Conservation (phyloP, 768 basidiomycete species). For the Xanthoconium stramineum region DNA sequence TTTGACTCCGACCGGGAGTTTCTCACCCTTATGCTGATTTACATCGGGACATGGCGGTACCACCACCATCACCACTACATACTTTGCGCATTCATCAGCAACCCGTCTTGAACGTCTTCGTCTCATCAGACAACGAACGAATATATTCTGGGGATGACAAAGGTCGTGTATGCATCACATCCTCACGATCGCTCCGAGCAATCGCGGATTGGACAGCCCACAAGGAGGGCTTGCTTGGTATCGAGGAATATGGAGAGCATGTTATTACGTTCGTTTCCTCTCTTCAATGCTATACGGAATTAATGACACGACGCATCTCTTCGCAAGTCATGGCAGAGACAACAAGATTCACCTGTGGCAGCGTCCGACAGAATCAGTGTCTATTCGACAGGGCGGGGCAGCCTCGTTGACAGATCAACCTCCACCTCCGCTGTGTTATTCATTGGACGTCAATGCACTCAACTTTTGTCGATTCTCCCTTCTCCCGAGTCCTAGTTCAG, state of each 20-base stretch:
- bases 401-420: conserved; percentile 50
- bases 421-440: conserved; percentile 53
- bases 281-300: background rate
- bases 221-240: conserved; percentile 66
- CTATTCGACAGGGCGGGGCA: conserved; percentile 50
- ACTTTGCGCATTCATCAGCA: conserved; percentile 71
- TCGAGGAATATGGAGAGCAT: conserved; percentile 66
- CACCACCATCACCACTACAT: conserved; percentile 64
- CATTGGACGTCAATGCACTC: conserved; percentile 87
- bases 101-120: conserved; percentile 54
- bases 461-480: conserved; percentile 93
- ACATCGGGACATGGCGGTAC: background rate
- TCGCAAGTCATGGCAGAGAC: conserved; percentile 68
- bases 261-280: conserved; percentile 71
- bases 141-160: conserved; percentile 84
- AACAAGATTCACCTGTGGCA: conserved; percentile 81
- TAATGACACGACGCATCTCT: background rate
- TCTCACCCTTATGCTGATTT: too few relatives aligned
- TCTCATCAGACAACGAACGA: conserved; percentile 73
- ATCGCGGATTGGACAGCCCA: conserved; percentile 78
- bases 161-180: conserved; percentile 75
- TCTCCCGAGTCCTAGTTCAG: conserved; percentile 28
- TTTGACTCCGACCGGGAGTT: too few relatives aligned
- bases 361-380: conserved; percentile 45
- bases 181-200: conserved; percentile 72